Base-by-base conservation (phyloP, 1,284 basidiomycete species). In the Heterobasidion irregulare region DNA sequence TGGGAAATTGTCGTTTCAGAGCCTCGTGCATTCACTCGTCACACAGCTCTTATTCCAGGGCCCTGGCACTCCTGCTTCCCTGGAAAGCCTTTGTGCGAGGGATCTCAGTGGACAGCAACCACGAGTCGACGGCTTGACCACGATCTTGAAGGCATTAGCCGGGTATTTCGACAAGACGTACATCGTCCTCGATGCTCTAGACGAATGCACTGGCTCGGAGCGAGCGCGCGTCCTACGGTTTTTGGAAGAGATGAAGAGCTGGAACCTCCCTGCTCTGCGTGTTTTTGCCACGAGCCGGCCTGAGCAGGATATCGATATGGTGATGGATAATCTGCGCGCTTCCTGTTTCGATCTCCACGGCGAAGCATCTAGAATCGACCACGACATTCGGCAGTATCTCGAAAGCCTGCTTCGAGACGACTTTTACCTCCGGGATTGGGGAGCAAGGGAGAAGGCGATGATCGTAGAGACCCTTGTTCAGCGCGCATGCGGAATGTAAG, bases 191-290 rank as follows among this genome's bases (percentile, higher is more conserved):
- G 54, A 56, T 46, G 54, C 50, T 15, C 26, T 56, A 1, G 55
- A 56, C 10, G 50, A 56, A 47, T 56, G 55, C 47, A 47, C n/a
- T n/a, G 44, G 44, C 44, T n/a, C 47, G 19, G 47, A 47, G n/a
- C 38, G 38, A 41, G 38, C 10, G n/a, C 32, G 13, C 19, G 13
- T 47, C 13, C 32, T 47, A 6, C 47, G n/a, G 13, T 47, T 47
- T 4, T 6, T 47, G 16, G 47, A 32, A 19, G 19, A 18, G 16
- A 15, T 47, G 18, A 26, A 16, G n/a, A 13, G 16, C 7, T 18
- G 13, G 18, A 47, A 47, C 13, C 32, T 32, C 13, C 6, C 10
- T 26, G 8, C 7, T 8, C 18, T 47, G 19, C 47, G 19, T 26
- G 13, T 47, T 8, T 19, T 47, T 8, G 47, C 47, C 19, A 19